phyloP scores from a whole-genome alignment of 106 monocot species.

The Dendrobium officinale region DNA sequence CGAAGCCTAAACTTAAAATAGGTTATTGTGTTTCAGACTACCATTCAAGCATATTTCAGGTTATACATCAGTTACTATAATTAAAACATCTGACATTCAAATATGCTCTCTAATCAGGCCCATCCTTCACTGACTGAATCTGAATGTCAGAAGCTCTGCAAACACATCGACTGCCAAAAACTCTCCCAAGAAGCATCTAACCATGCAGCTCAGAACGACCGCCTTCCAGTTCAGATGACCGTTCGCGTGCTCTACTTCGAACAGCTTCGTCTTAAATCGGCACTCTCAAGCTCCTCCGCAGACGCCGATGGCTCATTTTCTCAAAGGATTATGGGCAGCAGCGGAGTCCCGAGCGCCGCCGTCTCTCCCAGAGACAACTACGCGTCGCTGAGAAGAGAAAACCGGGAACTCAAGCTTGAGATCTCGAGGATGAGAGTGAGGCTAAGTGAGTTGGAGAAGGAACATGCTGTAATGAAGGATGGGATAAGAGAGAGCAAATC shows the following conservation, averaged over 20 bases:
- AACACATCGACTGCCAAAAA: conserved; percentile 84
- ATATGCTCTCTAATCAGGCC: conserved; percentile 29
- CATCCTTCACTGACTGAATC: conserved; percentile 82
- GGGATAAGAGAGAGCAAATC: conserved; percentile 45
- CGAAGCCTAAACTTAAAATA: too few species aligned
- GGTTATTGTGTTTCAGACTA: too few species aligned
- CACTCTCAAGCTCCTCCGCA: conserved; percentile 29
- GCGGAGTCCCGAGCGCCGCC: conserved; percentile 58
- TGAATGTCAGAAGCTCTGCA: conserved; percentile 80
- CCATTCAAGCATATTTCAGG: too few species aligned
- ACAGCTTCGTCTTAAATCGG: conserved; percentile 74
- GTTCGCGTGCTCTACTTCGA: conserved; percentile 83
- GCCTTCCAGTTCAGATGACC: conserved; percentile 73
- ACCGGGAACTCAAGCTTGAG: conserved; percentile 85
- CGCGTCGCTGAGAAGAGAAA: conserved; percentile 78
- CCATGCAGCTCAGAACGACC: conserved; percentile 92
- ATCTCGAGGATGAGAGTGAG: conserved; percentile 75
- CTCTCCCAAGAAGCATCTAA: conserved; percentile 82
- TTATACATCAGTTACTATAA: too few species aligned
- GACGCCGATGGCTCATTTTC: conserved; percentile 51
- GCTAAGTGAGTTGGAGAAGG: conserved; percentile 81
- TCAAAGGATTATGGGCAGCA: conserved; percentile 59
- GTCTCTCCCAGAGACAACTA: conserved; percentile 91
- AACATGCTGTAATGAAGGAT: conserved; percentile 68
- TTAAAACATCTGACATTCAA: too few species aligned